phyloP scores from a whole-genome alignment of 1,139 yeast species.

The Geotrichum macrosporum region DNA sequence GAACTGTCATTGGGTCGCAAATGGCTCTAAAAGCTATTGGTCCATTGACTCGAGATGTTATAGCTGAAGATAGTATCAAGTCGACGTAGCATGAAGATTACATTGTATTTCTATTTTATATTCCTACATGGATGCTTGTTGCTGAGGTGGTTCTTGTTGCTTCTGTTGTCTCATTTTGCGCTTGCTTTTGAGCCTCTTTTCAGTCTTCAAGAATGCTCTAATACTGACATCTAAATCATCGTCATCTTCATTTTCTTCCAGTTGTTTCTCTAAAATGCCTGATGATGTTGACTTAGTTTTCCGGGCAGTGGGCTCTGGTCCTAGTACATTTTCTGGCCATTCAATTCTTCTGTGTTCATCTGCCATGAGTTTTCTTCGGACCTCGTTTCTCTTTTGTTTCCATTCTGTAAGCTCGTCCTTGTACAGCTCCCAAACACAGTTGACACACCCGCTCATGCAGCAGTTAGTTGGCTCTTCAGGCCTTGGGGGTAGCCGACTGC shows the following conservation, averaged over 20 bases:
- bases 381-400: conserved; percentile 41
- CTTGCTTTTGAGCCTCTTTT: conserved; percentile 53
- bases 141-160: too few species aligned
- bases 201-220: conserved; percentile 78
- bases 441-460: conserved; percentile 95
- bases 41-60: not conserved
- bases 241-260: conserved; percentile 43
- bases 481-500: conserved; percentile 68
- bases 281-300: not conserved
- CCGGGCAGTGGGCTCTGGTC: conserved; percentile 24
- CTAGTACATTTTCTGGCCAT: conserved; percentile 27
- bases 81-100: too few species aligned
- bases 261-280: not conserved
- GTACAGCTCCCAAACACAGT: conserved; percentile 94
- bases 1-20: not conserved
- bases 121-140: not conserved
- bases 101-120: not conserved
- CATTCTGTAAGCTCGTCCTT: conserved; percentile 85
- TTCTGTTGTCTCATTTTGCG: conserved; percentile 9
- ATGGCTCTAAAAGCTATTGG: not conserved
- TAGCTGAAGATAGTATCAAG: not conserved
- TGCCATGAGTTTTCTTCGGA: conserved; percentile 5
- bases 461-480: conserved; percentile 94
- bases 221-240: conserved; percentile 70
- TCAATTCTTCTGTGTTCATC: conserved; percentile 15